phyloP scores from a whole-genome alignment of 2,329 filamentous ascomycete genomes.

The Arthrobotrys megalospora region DNA sequence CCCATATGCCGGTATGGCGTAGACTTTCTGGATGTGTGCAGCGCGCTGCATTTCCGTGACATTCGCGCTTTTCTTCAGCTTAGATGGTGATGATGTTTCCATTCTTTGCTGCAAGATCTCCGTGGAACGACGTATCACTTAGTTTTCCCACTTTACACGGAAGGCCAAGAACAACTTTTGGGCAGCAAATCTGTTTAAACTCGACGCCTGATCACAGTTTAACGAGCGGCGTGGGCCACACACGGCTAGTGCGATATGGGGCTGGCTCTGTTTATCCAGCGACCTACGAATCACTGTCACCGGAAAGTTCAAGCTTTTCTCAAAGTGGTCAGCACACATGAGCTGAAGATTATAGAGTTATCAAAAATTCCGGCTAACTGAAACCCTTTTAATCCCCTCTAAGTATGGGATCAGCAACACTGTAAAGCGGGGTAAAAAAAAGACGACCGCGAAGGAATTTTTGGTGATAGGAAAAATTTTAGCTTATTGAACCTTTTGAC shows the following conservation, averaged over 20 bases:
- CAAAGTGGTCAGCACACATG: conserved; percentile 32
- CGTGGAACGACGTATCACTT: conserved; percentile 46
- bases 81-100: conserved; percentile 15
- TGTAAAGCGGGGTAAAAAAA: conserved; percentile 54
- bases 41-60: conserved; percentile 25
- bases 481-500: conserved; percentile 42
- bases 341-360: conserved; percentile 42
- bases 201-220: conserved; percentile 29
- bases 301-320: conserved; percentile 38
- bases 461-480: conserved; percentile 32
- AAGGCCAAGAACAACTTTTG: conserved; percentile 10
- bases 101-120: conserved; percentile 25
- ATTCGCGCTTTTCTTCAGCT: conserved; percentile 35
- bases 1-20: conserved; percentile 40
- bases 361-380: conserved; percentile 29
- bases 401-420: conserved; percentile 28
- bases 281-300: conserved; percentile 21
- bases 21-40: conserved; percentile 26
- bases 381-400: conserved; percentile 37
- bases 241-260: conserved; percentile 33
- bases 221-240: conserved; percentile 23
- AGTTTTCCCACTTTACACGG: conserved; percentile 37
- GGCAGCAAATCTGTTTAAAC: conserved; percentile 7
- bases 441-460: conserved; percentile 13
- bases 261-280: conserved; percentile 22